These are phyloP conservation scores for Plectosphaerella sp. DNA, from an alignment of 2,329 filamentous ascomycete genomes.

Conservation along the genomic window DNA sequence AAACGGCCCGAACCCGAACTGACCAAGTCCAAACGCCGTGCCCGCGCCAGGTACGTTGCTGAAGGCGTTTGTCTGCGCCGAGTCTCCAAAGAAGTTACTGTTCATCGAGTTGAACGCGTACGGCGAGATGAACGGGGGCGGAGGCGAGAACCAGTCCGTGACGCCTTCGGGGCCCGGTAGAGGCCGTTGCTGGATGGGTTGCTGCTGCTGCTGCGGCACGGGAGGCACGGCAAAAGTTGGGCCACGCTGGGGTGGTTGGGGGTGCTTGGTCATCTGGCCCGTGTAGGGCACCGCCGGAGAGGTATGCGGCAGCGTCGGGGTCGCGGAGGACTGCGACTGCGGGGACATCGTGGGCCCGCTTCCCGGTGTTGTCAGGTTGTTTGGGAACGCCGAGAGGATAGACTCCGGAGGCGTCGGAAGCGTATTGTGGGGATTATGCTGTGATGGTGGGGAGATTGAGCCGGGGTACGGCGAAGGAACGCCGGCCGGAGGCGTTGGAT, in stretches of 20 bases:
- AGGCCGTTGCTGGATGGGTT: constrained; percentile 32
- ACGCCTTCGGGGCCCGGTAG: constrained; percentile 34
- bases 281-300: constrained; percentile 16
- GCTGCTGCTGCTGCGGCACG: constrained; percentile 24
- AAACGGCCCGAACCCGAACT: constrained; percentile 18
- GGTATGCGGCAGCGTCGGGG: constrained; percentile 24
- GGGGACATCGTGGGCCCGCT: constrained; percentile 29
- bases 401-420: constrained; percentile 42
- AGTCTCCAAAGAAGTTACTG: constrained; percentile 35
- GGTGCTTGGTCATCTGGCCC: constrained; percentile 16
- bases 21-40: constrained; percentile 21
- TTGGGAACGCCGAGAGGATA: constrained; percentile 5
- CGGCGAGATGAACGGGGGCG: constrained; percentile 48
- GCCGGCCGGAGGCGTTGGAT: constrained; percentile 26
- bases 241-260: constrained; percentile 17
- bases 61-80: constrained; percentile 8
- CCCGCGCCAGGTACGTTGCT: constrained; percentile 13
- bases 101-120: constrained; percentile 41
- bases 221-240: constrained; percentile 35
- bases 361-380: constrained; percentile 8
- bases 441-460: constrained; percentile 12
- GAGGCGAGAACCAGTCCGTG: constrained; percentile 48
- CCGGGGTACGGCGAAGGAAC: constrained; percentile 15
- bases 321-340: constrained; percentile 26
- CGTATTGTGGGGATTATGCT: constrained; percentile 11